Conservation (phyloP, 495 filamentous ascomycete species). For the Immersiella caudata region DNA sequence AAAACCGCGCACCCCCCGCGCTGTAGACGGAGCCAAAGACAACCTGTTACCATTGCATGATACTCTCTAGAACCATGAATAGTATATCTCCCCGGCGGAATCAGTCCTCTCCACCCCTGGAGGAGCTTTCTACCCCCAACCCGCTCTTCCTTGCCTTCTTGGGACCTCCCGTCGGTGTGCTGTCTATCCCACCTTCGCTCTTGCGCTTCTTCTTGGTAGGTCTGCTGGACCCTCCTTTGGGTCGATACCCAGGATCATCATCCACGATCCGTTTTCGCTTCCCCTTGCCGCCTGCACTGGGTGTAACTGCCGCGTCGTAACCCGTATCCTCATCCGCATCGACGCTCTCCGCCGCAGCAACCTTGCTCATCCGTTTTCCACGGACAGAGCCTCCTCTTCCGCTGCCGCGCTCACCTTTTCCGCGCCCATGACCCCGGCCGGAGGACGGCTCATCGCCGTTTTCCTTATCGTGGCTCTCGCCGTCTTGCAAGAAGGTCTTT, state of each 20-base stretch:
- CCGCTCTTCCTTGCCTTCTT: constrained; percentile 39
- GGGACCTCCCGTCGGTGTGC: constrained; percentile 25
- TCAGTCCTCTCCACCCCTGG: constrained; percentile 14
- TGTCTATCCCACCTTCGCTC: constrained; percentile 41
- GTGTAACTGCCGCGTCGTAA: constrained; percentile 44
- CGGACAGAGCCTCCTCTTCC: constrained; percentile 19
- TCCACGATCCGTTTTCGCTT: constrained; percentile 60
- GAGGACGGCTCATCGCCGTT: constrained; percentile 51
- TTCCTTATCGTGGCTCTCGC: constrained; percentile 62
- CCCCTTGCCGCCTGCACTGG: constrained; percentile 27
- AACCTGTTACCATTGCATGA: too few relatives aligned
- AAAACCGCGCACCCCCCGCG: background rate
- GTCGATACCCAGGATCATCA: constrained; percentile 71
- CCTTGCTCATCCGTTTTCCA: constrained; percentile 33
- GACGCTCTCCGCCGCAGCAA: constrained; percentile 18
- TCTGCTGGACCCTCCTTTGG: constrained; percentile 64
- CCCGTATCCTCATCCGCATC: constrained; percentile 43
- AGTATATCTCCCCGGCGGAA: background rate
- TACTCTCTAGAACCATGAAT: too few relatives aligned
- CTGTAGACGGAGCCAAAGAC: background rate
- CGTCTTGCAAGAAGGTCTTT: constrained; percentile 80
- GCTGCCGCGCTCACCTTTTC: constrained; percentile 24
- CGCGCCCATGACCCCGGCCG: constrained; percentile 33
- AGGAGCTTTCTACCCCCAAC: constrained; percentile 6
- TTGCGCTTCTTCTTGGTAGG: constrained; percentile 66